Percentiles rank a stretch among this genome's conserved stretches.
Evolutionary conservation across 805 yeast genomes (phyloP).

Genomic region (Barnettozyma sucrosica): DNA sequence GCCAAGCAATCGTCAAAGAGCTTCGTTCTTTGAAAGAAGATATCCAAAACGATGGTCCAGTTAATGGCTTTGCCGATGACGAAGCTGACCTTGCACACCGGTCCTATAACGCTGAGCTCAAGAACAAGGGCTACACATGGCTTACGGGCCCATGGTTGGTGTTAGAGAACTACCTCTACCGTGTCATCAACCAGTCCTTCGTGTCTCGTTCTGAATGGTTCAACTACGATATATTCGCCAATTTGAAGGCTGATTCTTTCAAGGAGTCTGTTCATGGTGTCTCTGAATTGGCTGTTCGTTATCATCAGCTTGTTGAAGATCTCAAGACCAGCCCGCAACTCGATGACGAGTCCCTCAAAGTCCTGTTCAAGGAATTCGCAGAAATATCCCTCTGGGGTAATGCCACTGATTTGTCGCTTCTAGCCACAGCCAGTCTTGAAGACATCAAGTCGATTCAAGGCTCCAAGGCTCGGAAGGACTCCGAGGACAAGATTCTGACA

Average conservation of each 20-base stretch:
- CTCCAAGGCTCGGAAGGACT: conserved; percentile 74
- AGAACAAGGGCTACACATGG: conserved; percentile 49
- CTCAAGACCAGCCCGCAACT: conserved; percentile 12
- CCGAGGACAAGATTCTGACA: conserved; percentile 69
- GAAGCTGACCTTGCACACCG: conserved; percentile 34
- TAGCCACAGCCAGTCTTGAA: conserved; percentile 83
- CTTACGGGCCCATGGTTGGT: conserved; percentile 84
- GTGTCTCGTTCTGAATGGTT: conserved; percentile 34
- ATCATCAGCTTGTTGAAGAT: conserved; percentile 35
- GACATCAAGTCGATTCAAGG: conserved; percentile 92
- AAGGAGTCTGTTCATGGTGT: conserved; percentile 71
- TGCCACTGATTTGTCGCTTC: conserved; percentile 87
- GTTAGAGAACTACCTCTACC: conserved; percentile 80
- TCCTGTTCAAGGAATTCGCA: conserved; percentile 74
- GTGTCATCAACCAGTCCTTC: conserved; percentile 48
- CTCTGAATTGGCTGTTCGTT: conserved; percentile 69
- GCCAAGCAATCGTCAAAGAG: conserved; percentile 36
- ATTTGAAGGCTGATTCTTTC: conserved; percentile 70
- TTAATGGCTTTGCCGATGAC: conserved; percentile 40
- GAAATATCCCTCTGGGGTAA: conserved; percentile 97
- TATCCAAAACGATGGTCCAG: conserved; percentile 35
- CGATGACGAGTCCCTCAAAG: conserved; percentile 35
- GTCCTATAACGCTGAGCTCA: conserved; percentile 55
- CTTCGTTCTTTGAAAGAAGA: conserved; percentile 41
- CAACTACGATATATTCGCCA: conserved; percentile 67